phyloP scores from a whole-genome alignment of 805 yeast genomes.

The Candida tibetensis region DNA sequence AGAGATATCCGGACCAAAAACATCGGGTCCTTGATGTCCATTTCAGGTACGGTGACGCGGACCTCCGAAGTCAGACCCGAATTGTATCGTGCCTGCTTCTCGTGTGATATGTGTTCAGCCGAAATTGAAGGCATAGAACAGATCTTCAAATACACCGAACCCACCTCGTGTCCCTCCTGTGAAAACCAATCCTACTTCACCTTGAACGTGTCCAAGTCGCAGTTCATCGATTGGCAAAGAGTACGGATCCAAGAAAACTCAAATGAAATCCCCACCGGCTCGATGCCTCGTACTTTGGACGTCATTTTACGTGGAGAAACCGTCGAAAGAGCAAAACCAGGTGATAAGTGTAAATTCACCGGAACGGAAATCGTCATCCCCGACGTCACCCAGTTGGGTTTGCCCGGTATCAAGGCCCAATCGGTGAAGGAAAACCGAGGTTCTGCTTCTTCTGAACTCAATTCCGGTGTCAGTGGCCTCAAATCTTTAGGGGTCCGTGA shows the following conservation, averaged over 20 bases:
- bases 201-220: slow-evolving; percentile 75
- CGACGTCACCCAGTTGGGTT: slow-evolving; percentile 87
- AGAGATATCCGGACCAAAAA: slow-evolving; percentile 88
- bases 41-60: slow-evolving; percentile 93
- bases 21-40: slow-evolving; percentile 78
- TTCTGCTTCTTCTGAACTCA: slow-evolving; percentile 66
- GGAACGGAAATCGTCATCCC: slow-evolving; percentile 96
- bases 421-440: slow-evolving; percentile 66
- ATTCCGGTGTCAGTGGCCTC: slow-evolving; percentile 86
- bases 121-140: slow-evolving; percentile 88
- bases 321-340: slow-evolving; percentile 96
- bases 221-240: slow-evolving; percentile 94
- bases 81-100: slow-evolving; percentile 77
- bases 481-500: slow-evolving; percentile 92
- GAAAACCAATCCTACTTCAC: slow-evolving; percentile 86
- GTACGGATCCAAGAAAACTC: slow-evolving; percentile 94
- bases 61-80: slow-evolving; percentile 97
- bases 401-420: slow-evolving; percentile 92
- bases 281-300: slow-evolving; percentile 96
- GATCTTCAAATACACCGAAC: slow-evolving; percentile 89
- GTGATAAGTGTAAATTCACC: slow-evolving; percentile 89
- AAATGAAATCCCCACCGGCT: slow-evolving; percentile 95
- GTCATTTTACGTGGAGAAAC: slow-evolving; percentile 89
- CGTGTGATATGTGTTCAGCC: slow-evolving; percentile 86
- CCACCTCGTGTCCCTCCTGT: slow-evolving; percentile 88